phyloP scores from a whole-genome alignment of 768 basidiomycete species.

The Trametes cubensis region DNA sequence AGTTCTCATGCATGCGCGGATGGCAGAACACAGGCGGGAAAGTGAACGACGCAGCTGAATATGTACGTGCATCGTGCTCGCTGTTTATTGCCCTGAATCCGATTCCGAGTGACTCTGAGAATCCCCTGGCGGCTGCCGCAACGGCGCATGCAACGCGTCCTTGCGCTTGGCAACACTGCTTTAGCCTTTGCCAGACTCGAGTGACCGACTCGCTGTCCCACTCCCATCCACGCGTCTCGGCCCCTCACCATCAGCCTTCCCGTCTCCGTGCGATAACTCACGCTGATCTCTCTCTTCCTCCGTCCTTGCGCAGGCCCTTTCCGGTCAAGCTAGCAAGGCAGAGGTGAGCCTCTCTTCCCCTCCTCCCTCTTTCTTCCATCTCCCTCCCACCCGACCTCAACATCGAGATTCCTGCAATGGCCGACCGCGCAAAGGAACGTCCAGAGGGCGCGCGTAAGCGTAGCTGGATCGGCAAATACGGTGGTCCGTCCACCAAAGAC shows the following conservation, averaged over 20 bases:
- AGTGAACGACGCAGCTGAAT: slow-evolving; percentile 18
- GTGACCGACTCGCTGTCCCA: background rate
- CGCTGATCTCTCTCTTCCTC: slow-evolving; percentile 4
- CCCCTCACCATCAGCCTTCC: background rate
- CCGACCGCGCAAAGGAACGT: slow-evolving; percentile 27
- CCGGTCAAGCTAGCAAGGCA: slow-evolving; percentile 27
- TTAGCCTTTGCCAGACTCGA: slow-evolving; percentile 1
- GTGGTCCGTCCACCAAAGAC: slow-evolving; percentile 30
- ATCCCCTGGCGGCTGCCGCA: background rate
- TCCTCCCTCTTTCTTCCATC: slow-evolving; percentile 11
- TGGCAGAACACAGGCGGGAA: slow-evolving; percentile 21
- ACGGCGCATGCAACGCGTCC: background rate
- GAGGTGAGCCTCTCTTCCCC: slow-evolving; percentile 32
- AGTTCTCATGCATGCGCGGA: slow-evolving; percentile 4
- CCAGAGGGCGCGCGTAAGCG: slow-evolving; percentile 30
- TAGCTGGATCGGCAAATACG: slow-evolving; percentile 34
- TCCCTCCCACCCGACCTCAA: background rate
- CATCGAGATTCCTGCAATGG: slow-evolving; percentile 23
- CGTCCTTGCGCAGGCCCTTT: slow-evolving; percentile 29
- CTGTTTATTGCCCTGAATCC: background rate
- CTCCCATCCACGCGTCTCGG: background rate
- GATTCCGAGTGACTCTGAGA: background rate
- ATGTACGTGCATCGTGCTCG: slow-evolving; percentile 14
- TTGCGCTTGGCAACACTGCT: slow-evolving; percentile 25
- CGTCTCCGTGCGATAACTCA: background rate